Conservation (phyloP, 192 early-diverging fungal genomes). For the Backusella morwellensis region DNA sequence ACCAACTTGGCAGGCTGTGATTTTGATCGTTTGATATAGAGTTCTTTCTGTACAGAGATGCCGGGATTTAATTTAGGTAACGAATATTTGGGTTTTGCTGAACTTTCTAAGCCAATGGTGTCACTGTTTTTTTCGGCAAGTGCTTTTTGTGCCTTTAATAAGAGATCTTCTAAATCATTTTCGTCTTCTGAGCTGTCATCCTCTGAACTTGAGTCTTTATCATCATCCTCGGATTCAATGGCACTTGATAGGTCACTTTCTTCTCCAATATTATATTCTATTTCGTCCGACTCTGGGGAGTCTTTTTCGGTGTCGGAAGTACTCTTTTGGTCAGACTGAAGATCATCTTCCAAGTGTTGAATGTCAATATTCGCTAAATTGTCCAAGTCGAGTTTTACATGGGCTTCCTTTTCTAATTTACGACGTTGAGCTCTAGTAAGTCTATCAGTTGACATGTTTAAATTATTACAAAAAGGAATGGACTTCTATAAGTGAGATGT, state of each 20-base stretch:
- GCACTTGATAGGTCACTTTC: neutral
- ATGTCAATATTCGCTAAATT: neutral
- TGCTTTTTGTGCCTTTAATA: slow-evolving; percentile 38
- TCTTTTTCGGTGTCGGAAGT: neutral
- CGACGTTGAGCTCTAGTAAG: slow-evolving; percentile 9
- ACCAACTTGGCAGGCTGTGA: slow-evolving; percentile 32
- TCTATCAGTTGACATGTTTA: neutral
- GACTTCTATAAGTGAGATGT: neutral
- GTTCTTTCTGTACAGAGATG: slow-evolving; percentile 28
- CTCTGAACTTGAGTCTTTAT: neutral
- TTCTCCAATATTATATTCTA: neutral
- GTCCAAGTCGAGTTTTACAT: slow-evolving; percentile 1
- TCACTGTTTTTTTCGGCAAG: slow-evolving; percentile 30
- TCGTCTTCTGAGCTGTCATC: slow-evolving; percentile 15
- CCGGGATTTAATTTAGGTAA: slow-evolving; percentile 41
- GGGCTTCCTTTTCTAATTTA: neutral
- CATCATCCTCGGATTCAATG: neutral
- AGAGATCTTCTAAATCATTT: slow-evolving; percentile 38
- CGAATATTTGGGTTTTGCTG: slow-evolving; percentile 4
- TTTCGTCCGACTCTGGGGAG: neutral
- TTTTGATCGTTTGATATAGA: slow-evolving; percentile 33
- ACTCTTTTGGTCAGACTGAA: neutral
- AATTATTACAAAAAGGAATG: neutral
- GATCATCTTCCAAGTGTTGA: neutral
- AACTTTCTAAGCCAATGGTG: neutral